These are phyloP conservation scores for Pleodorina starrii DNA, from an alignment of 139 green algal species.

Conservation along the genomic window DNA sequence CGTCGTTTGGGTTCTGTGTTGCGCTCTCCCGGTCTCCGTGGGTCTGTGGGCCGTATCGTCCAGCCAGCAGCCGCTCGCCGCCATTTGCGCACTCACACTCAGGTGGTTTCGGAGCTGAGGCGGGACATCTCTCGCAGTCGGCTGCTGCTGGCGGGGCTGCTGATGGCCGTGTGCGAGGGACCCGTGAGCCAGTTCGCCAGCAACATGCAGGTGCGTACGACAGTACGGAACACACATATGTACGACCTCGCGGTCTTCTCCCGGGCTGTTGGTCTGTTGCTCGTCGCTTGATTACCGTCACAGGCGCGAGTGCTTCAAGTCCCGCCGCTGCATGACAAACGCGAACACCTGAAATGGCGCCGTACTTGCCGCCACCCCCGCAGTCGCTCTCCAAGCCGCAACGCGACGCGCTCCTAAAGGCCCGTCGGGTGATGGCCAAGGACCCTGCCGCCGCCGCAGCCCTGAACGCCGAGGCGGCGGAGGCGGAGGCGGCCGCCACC, in stretches of 20 bases:
- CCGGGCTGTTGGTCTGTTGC: no score
- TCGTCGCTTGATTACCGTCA: no score
- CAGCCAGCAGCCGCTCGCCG: no score
- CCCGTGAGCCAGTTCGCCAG: slow-evolving; percentile 15
- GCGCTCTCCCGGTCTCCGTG: no score
- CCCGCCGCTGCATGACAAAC: no score
- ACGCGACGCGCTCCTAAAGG: slow-evolving; percentile 30
- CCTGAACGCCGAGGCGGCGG: neutral
- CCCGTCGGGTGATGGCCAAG: slow-evolving; percentile 9
- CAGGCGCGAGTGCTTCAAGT: no score
- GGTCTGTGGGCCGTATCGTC: no score
- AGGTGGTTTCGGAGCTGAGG: slow-evolving; percentile 8
- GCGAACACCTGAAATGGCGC: no score
- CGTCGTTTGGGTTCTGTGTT: no score
- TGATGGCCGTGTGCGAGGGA: slow-evolving; percentile 33
- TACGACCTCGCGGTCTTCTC: no score
- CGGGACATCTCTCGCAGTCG: neutral
- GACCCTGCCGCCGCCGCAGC: neutral
- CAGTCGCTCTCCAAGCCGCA: slow-evolving; percentile 44
- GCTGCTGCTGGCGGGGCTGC: neutral
- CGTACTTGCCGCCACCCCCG: no score
- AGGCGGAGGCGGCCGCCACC: neutral
- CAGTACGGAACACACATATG: neutral
- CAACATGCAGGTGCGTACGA: slow-evolving; percentile 25
- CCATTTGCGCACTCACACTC: no score